Percentiles rank a stretch among this genome's conserved stretches.
Evolutionary conservation across 2,329 filamentous ascomycete genomes (phyloP).

Genomic region (Alternaria gansuensis): DNA sequence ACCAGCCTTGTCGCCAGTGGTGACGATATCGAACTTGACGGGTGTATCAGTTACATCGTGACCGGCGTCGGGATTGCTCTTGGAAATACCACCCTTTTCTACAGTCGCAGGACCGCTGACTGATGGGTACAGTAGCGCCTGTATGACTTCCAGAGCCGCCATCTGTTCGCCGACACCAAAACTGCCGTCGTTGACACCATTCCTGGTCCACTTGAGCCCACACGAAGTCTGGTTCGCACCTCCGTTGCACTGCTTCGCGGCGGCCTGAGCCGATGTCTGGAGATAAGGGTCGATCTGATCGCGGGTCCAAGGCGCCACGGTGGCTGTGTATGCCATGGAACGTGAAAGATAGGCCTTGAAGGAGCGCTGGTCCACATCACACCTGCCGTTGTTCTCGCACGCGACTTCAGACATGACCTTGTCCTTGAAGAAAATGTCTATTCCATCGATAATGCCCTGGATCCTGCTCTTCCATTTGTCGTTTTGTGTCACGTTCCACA

Average conservation of each 20-base stretch:
- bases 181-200: constrained; percentile 57
- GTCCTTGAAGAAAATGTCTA: constrained; percentile 56
- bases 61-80: constrained; percentile 58
- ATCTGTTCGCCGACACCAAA: constrained; percentile 68
- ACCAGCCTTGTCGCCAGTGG: constrained; percentile 71
- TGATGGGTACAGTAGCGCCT: constrained; percentile 54
- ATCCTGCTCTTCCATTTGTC: constrained; percentile 46
- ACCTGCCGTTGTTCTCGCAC: constrained; percentile 58
- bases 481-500: constrained; percentile 56
- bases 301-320: constrained; percentile 52
- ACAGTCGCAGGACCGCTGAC: constrained; percentile 56
- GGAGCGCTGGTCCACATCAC: constrained; percentile 59
- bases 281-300: constrained; percentile 61
- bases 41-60: constrained; percentile 42
- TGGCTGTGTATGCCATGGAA: constrained; percentile 55
- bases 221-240: constrained; percentile 58
- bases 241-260: constrained; percentile 64
- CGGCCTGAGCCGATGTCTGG: constrained; percentile 63
- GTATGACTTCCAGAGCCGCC: constrained; percentile 65
- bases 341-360: constrained; percentile 58
- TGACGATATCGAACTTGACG: constrained; percentile 53
- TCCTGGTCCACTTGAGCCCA: constrained; percentile 57
- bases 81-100: constrained; percentile 61
- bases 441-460: constrained; percentile 48
- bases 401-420: constrained; percentile 60